Conservation (phyloP, 371 early-diverging fungal species). For the Synchytrium microbalum region DNA sequence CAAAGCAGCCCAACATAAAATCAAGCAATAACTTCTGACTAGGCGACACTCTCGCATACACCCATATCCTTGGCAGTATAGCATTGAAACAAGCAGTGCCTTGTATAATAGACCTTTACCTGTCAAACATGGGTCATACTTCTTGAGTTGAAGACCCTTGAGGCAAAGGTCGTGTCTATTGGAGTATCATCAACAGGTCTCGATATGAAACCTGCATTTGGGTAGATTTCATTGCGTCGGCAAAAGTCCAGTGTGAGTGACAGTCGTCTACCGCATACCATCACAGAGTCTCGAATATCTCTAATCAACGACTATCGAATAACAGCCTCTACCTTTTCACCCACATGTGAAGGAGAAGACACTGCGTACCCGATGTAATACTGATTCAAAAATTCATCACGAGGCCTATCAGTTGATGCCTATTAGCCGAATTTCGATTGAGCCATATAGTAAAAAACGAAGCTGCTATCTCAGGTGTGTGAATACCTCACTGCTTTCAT, state of each 20-base stretch:
- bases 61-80: conserved; percentile 84
- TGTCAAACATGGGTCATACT: conserved; percentile 87
- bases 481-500: conserved; percentile 26
- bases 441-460: background rate
- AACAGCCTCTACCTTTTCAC: conserved; percentile 89
- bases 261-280: conserved; percentile 1
- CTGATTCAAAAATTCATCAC: conserved; percentile 74
- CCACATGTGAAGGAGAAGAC: conserved; percentile 96
- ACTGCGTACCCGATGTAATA: conserved; percentile 96
- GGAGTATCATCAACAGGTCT: conserved; percentile 78
- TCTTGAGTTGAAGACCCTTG: conserved; percentile 43
- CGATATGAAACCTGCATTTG: conserved; percentile 38
- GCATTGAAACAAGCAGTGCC: conserved; percentile 59
- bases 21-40: conserved; percentile 86
- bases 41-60: conserved; percentile 98
- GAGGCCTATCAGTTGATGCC: conserved; percentile 55
- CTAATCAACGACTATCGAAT: conserved; percentile 78
- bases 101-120: conserved; percentile 79
- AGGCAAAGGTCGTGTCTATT: conserved; percentile 28
- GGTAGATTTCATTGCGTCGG: background rate
- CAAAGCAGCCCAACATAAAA: background rate
- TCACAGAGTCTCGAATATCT: conserved; percentile 59
- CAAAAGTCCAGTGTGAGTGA: background rate
- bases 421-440: too few species aligned
- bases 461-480: conserved; percentile 5